Evolutionary conservation across 2,329 filamentous ascomycete genomes (phyloP), one percentile per base, ranked within the genome.

Genomic region (Trichoderma atroviride): DNA sequence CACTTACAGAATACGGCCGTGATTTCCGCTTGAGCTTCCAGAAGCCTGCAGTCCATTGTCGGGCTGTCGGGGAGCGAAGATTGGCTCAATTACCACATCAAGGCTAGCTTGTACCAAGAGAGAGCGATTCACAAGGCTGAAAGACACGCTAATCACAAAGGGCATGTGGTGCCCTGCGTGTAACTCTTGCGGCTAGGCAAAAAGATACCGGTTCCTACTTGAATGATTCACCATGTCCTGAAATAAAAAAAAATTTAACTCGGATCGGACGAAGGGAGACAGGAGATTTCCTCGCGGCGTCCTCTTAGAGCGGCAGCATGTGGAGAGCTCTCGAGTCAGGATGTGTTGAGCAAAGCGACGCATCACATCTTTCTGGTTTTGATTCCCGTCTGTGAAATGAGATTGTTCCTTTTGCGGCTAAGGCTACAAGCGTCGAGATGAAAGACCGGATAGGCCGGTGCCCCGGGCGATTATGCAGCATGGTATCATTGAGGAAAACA

Each of bases 101-200:
- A 66, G 63, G 63, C 27, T 66, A 50, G 37, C 37, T 29, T 37
- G 53, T 53, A 22, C 53, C 52, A 27, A 35, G 29, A 50, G 27
- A 50, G 63, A 37, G 62, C 56, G 62, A 22, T 66, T 43, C 53
- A 53, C 63, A 66, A 66, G 63, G 63, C 63, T 66, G 63, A 66
- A 57, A 52, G 27, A 22, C 13, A 58, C 37, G 19, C 29, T 56
- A 55, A 64, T 22, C n/a, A 50, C 27, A 16, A 27, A 60, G 22
- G 19, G 40, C 35, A 58, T 33, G 33, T 33, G 33, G 63, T 31
- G 57, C 5, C 40, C 37, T 40, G 24, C n/a, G 53, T 27, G 16
- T 24, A 37, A 29, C 40, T n/a, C 40, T 13, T 43, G 5, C 50
- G 53, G 6, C 53, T 29, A 27, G 53, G 27, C 33, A 43, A 22